Base-by-base conservation (phyloP, 1,139 yeast genomes). In the Suhomyces yuchorum region DNA sequence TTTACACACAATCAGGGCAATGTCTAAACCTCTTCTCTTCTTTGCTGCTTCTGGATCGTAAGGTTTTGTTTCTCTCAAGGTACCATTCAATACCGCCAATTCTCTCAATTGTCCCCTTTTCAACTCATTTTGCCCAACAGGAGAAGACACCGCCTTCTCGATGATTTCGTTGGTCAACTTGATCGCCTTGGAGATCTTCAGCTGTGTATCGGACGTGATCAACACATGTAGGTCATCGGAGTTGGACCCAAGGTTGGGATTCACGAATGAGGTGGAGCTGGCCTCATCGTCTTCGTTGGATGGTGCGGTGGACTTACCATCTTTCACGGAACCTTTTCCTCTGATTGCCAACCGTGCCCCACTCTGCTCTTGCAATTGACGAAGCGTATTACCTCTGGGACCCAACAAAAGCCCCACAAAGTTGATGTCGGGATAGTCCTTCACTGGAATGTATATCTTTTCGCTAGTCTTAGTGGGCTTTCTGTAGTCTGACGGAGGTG, bases 251-350 rank as follows among this genome's bases (percentile, higher is more conserved):
- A 65, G 56, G 30, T 53, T 56, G 9, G 67, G 64, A 37, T 62
- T 63, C n/a, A 65, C 52, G 32, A 56, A 58, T 35, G 70, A 63
- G 1, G 60, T 48, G 6, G 59, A 50, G 12, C 58, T 44, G 12
- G 58, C 44, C 4, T 62, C 52, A 11, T 60, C 61, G 11, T 57
- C 64, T 20, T 58, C 64, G 12, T 59, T 57, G 20, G 73, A 71
- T 40, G 75, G 72, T 3, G 78, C 74, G 8, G 76, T 67, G 51
- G 77, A 78, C 63, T 85, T 87, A 37, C 98, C 98, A 61, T 90
- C 96, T 61, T 93, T 93, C 18, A 91, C 96, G 0, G 98, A 91
- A 0, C 99, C 99, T 58, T 87, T 84, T 34, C 98, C 98, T 58
- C 98, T 75, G 36, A 92, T 87, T 2, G 92, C 95, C 52, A 92